Evolutionary conservation across 495 filamentous ascomycete genomes (phyloP).

Genomic region (Trypethelium eluteriae): DNA sequence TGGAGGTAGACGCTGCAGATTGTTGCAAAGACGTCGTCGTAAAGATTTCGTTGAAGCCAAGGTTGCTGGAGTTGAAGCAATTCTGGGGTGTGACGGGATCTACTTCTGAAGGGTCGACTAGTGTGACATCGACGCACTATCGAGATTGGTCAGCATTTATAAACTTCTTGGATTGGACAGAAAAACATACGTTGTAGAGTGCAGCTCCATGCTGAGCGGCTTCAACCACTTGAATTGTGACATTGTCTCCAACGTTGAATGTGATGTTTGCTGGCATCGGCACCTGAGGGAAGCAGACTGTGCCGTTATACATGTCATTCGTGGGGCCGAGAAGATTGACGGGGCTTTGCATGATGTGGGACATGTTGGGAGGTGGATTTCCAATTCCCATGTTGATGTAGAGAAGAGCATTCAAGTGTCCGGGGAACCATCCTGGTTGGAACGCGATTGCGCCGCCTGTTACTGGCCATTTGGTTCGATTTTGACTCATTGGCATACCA

Average conservation of each 20-base stretch:
- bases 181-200: slow-evolving; percentile 72
- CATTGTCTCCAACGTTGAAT: slow-evolving; percentile 74
- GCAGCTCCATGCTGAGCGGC: slow-evolving; percentile 80
- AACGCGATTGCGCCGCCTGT: slow-evolving; percentile 76
- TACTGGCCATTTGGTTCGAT: slow-evolving; percentile 88
- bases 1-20: slow-evolving; percentile 11
- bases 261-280: slow-evolving; percentile 68
- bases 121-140: slow-evolving; percentile 86
- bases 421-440: slow-evolving; percentile 93
- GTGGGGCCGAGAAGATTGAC: slow-evolving; percentile 82
- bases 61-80: slow-evolving; percentile 73
- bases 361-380: slow-evolving; percentile 78
- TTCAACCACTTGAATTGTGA: slow-evolving; percentile 92
- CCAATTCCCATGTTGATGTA: slow-evolving; percentile 94
- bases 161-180: slow-evolving; percentile 3
- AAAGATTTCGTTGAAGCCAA: slow-evolving; percentile 70
- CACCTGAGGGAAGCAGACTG: slow-evolving; percentile 83
- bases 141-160: slow-evolving; percentile 22
- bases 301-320: slow-evolving; percentile 75
- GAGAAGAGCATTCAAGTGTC: slow-evolving; percentile 75
- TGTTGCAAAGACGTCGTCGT: slow-evolving; percentile 36
- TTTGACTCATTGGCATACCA: slow-evolving; percentile 67
- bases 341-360: slow-evolving; percentile 68
- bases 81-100: slow-evolving; percentile 65
- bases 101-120: slow-evolving; percentile 69